These are phyloP conservation scores for Aspergillus nomiae DNA, from an alignment of 2,329 filamentous ascomycete species.

Conservation along the genomic window DNA sequence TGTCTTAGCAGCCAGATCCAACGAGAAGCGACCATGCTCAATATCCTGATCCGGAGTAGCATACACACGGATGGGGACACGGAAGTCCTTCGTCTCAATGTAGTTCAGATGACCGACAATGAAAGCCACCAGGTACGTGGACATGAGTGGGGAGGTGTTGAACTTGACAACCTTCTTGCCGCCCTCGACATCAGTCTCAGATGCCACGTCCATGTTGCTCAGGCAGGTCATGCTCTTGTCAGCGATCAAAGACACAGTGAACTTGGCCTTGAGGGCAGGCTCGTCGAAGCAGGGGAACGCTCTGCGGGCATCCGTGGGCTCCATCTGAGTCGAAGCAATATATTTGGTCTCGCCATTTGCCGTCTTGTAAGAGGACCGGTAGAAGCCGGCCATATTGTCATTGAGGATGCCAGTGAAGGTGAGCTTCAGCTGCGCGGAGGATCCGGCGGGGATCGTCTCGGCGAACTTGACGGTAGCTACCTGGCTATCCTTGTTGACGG, in stretches of 20 bases:
- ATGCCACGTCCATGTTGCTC: slow-evolving; percentile 94
- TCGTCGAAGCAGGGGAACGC: slow-evolving; percentile 98
- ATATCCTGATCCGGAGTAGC: slow-evolving; percentile 87
- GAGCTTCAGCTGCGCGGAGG: slow-evolving; percentile 75
- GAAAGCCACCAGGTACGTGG: slow-evolving; percentile 91
- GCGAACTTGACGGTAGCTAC: slow-evolving; percentile 79
- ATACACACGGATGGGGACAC: slow-evolving; percentile 91
- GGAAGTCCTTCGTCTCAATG: slow-evolving; percentile 88
- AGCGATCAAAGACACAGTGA: slow-evolving; percentile 86
- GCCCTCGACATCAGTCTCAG: slow-evolving; percentile 71
- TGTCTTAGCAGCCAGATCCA: slow-evolving; percentile 85
- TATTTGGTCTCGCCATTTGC: slow-evolving; percentile 76
- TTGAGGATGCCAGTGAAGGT: slow-evolving; percentile 80
- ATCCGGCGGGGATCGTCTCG: slow-evolving; percentile 70
- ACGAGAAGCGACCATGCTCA: slow-evolving; percentile 85
- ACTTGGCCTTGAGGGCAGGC: slow-evolving; percentile 88
- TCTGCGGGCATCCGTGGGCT: slow-evolving; percentile 87
- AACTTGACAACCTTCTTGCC: slow-evolving; percentile 85
- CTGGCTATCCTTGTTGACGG: slow-evolving; percentile 78
- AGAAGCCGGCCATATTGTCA: slow-evolving; percentile 97
- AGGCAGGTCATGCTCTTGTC: slow-evolving; percentile 89
- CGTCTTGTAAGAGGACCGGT: slow-evolving; percentile 89
- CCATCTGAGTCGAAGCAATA: slow-evolving; percentile 92
- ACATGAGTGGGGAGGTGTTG: slow-evolving; percentile 91
- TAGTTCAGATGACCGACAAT: slow-evolving; percentile 93